Conservation (phyloP, 2,329 filamentous ascomycete species). For the Fusarium albosuccineum region DNA sequence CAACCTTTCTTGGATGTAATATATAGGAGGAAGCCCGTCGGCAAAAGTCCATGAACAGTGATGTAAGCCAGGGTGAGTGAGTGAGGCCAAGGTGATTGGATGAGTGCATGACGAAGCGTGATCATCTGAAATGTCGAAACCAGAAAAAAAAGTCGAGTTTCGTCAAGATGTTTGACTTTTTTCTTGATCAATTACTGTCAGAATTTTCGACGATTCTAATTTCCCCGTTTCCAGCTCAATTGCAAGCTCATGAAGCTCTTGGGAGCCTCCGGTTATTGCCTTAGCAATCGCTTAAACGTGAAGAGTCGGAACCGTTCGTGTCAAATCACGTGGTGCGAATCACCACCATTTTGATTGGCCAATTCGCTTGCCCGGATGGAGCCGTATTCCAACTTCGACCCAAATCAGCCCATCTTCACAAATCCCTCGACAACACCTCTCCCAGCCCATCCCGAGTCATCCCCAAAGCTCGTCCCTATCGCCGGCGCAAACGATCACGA, state of each 20-base stretch:
- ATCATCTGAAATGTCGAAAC: neutral
- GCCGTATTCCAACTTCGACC: conserved; percentile 50
- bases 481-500: conserved; percentile 40
- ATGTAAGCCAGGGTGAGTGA: neutral
- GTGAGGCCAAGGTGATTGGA: neutral
- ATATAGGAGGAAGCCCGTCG: neutral
- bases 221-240: neutral
- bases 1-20: neutral
- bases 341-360: conserved; percentile 49
- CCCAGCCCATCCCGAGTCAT: conserved; percentile 42
- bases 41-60: too few relatives aligned
- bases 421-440: conserved; percentile 59
- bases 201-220: too few relatives aligned
- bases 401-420: conserved; percentile 63
- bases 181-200: too few relatives aligned
- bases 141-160: neutral
- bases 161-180: too few relatives aligned
- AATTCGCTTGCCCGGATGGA: conserved; percentile 51
- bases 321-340: conserved; percentile 51
- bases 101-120: conserved; percentile 2
- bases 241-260: conserved; percentile 21
- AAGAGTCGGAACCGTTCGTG: conserved; percentile 24
- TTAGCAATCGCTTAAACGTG: conserved; percentile 29
- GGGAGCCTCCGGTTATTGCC: conserved; percentile 33
- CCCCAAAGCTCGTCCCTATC: conserved; percentile 40